phyloP scores from a whole-genome alignment of 441 rosid genomes.

The Eutrema salsugineum region DNA sequence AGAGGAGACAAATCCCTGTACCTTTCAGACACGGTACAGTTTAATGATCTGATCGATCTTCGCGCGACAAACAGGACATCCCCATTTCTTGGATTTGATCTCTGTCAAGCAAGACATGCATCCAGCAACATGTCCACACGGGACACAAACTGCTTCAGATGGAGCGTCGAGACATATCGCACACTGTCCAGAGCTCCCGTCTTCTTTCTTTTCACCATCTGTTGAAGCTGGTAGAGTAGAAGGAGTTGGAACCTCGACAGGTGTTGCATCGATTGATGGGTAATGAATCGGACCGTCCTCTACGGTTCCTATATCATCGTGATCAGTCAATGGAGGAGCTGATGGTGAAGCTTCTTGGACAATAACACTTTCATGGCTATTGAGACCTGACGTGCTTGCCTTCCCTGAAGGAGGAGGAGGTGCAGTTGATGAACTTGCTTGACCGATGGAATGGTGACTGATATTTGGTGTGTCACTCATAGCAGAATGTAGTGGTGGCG shows the following conservation, averaged over 20 bases:
- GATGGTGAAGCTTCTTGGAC: slow-evolving; percentile 44
- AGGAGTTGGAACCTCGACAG: slow-evolving; percentile 42
- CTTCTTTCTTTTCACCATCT: slow-evolving; percentile 44
- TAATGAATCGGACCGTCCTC: slow-evolving; percentile 73
- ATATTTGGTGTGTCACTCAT: slow-evolving; percentile 35
- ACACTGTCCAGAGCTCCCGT: slow-evolving; percentile 53
- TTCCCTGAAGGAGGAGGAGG: slow-evolving; percentile 34
- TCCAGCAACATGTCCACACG: slow-evolving; percentile 96
- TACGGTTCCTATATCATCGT: slow-evolving; percentile 31
- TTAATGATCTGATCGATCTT: slow-evolving; percentile 73
- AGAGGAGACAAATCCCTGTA: not conserved
- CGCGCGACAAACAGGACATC: slow-evolving; percentile 92
- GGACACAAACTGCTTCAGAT: slow-evolving; percentile 84
- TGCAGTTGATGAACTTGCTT: slow-evolving; percentile 34
- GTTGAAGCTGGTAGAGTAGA: slow-evolving; percentile 32
- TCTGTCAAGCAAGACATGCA: slow-evolving; percentile 90
- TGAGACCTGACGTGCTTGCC: slow-evolving; percentile 21
- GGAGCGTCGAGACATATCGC: slow-evolving; percentile 91
- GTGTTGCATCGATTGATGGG: slow-evolving; percentile 68
- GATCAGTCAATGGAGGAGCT: slow-evolving; percentile 50
- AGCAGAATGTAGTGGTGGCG: slow-evolving; percentile 63
- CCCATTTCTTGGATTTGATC: slow-evolving; percentile 84
- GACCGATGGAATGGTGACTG: slow-evolving; percentile 29
- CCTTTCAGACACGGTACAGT: slow-evolving; percentile 69
- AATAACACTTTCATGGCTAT: slow-evolving; percentile 30